A percentile compares a stretch with the other conserved stretches of the same genome.
phyloP scores from a whole-genome alignment of 139 green algal genomes.

The Tetratostichococcus sp. region DNA sequence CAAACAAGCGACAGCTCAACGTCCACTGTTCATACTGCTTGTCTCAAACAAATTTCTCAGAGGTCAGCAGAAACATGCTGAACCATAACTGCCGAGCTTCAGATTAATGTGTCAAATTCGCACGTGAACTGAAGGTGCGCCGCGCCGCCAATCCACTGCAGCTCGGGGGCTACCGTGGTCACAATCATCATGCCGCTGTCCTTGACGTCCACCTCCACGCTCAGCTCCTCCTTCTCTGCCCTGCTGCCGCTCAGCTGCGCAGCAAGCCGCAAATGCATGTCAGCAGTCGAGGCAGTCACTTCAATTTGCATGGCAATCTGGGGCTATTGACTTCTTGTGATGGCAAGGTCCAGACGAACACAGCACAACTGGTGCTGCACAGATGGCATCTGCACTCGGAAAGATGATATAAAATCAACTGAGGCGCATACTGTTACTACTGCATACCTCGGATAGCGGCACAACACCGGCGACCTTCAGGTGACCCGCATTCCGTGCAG shows the following conservation, averaged over 20 bases:
- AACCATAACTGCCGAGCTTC: too few relatives aligned
- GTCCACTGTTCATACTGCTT: too few relatives aligned
- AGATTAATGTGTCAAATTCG: constrained; percentile 25
- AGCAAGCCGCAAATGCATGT: not conserved
- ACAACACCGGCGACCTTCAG: constrained; percentile 43
- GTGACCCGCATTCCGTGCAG: constrained; percentile 26
- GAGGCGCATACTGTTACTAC: too few relatives aligned
- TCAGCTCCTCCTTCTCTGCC: constrained; percentile 21
- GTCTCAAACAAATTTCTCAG: too few relatives aligned
- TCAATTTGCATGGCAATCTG: too few relatives aligned
- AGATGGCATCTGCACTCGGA: too few relatives aligned
- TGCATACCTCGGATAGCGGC: constrained; percentile 27
- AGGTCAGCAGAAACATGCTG: too few relatives aligned
- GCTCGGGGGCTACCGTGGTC: constrained; percentile 54
- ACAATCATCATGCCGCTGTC: constrained; percentile 83
- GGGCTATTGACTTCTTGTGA: too few relatives aligned
- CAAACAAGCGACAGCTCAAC: too few relatives aligned
- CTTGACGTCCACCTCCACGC: constrained; percentile 56
- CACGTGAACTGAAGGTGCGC: constrained; percentile 61
- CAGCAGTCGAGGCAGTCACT: not conserved
- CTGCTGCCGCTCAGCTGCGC: not conserved
- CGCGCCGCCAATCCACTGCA: constrained; percentile 65
- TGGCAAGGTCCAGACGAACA: too few relatives aligned
- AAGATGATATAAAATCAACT: too few relatives aligned
- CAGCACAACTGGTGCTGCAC: too few relatives aligned